Evolutionary conservation across 2,329 filamentous ascomycete genomes (phyloP).

Genomic region (Trichoderma semiorbis): DNA sequence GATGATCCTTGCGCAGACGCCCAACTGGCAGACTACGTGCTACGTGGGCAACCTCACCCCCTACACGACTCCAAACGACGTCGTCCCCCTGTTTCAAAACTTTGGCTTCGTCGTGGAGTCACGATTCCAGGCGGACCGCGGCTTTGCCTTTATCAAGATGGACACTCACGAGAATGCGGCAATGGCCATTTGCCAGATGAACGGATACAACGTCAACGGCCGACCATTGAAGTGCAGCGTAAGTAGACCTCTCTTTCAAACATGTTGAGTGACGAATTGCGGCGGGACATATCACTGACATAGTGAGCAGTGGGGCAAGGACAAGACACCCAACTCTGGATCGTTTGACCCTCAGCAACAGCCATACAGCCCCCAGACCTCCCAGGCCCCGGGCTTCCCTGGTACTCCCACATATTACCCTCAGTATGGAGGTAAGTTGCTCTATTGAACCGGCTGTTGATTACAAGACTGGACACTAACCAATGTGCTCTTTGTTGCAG

Average conservation of each 20-base stretch:
- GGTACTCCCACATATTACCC: constrained; percentile 87
- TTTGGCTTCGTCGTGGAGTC: constrained; percentile 98
- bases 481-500: constrained; percentile 27
- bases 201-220: constrained; percentile 96
- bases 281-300: constrained; percentile 14
- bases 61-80: constrained; percentile 93
- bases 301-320: constrained; percentile 84
- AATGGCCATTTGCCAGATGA: constrained; percentile 97
- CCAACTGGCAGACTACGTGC: constrained; percentile 96
- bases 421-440: constrained; percentile 75
- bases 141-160: constrained; percentile 99
- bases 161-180: constrained; percentile 96
- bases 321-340: constrained; percentile 76
- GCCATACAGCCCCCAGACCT: constrained; percentile 69
- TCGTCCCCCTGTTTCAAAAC: constrained; percentile 98
- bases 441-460: too few species aligned
- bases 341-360: constrained; percentile 74
- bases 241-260: constrained; percentile 45
- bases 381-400: constrained; percentile 68
- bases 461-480: constrained; percentile 23
- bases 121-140: constrained; percentile 94
- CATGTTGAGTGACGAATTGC: not conserved
- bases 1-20: constrained; percentile 92
- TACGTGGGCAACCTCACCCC: constrained; percentile 97
- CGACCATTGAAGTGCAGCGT: constrained; percentile 97